phyloP scores from a whole-genome alignment of 1,139 yeast species.

The Lodderomyces beijingensis region DNA sequence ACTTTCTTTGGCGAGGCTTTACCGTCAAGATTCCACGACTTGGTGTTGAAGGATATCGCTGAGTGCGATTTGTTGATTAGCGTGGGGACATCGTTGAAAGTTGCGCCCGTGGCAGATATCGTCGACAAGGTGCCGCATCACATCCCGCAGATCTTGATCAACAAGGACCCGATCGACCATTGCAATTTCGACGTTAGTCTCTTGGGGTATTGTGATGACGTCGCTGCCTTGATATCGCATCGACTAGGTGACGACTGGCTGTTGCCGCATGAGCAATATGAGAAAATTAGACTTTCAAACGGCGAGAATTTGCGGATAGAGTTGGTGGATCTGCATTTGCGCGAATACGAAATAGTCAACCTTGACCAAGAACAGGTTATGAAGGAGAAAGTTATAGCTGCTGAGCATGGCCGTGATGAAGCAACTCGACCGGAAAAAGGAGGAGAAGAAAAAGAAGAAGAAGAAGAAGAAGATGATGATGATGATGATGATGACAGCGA shows the following conservation, averaged over 20 bases:
- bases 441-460: background rate
- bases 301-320: constrained; percentile 18
- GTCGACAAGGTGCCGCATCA: constrained; percentile 67
- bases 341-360: constrained; percentile 15
- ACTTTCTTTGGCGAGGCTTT: constrained; percentile 91
- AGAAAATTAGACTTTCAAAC: constrained; percentile 16
- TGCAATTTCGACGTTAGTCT: constrained; percentile 77
- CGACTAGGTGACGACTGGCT: constrained; percentile 56
- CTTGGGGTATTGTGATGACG: constrained; percentile 86
- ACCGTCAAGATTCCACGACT: constrained; percentile 68
- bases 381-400: constrained; percentile 1
- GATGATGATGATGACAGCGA: constrained; percentile 3
- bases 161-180: constrained; percentile 75
- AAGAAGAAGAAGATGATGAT: constrained; percentile 1
- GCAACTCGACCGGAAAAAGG: too few species aligned
- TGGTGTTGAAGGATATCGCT: constrained; percentile 52
- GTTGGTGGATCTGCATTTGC: constrained; percentile 20
- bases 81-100: constrained; percentile 91
- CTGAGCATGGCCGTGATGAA: constrained; percentile 3
- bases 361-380: background rate
- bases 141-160: constrained; percentile 81
- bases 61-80: constrained; percentile 80
- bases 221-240: constrained; percentile 61
- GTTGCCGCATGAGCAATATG: constrained; percentile 48
- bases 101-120: constrained; percentile 93